phyloP scores from a whole-genome alignment of 2,329 filamentous ascomycete genomes.

The Arthrocladium fulminans region DNA sequence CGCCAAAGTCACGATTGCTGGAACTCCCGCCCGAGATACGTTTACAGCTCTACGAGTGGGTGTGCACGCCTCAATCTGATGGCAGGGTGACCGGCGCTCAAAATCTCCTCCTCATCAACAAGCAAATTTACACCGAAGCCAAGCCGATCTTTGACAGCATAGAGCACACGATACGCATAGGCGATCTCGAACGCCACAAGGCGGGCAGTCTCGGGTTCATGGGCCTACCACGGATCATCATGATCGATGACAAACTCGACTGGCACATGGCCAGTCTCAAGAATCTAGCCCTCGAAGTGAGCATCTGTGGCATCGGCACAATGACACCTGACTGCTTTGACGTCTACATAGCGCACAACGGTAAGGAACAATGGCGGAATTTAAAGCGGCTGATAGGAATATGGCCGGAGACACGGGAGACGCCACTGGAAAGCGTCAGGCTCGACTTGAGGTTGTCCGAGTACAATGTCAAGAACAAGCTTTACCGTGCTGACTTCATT shows the following conservation, averaged over 20 bases:
- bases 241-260: background rate
- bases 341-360: background rate
- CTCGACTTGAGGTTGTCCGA: background rate
- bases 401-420: constrained; percentile 3
- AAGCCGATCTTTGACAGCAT: constrained; percentile 5
- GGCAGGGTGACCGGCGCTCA: background rate
- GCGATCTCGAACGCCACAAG: constrained; percentile 3
- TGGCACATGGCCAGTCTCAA: constrained; percentile 6
- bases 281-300: constrained; percentile 1
- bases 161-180: constrained; percentile 4
- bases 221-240: background rate
- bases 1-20: background rate
- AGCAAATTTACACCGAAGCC: constrained; percentile 7
- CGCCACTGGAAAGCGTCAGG: constrained; percentile 1
- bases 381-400: constrained; percentile 3
- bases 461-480: background rate
- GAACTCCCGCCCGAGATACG: constrained; percentile 1
- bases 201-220: background rate
- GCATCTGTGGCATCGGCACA: background rate
- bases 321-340: constrained; percentile 9
- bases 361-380: constrained; percentile 7
- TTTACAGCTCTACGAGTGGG: background rate
- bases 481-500: constrained; percentile 4
- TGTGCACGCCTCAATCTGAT: background rate
- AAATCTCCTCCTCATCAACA: constrained; percentile 5